Conservation (phyloP, 805 yeast genomes). For the Candida nonsorbophila region DNA sequence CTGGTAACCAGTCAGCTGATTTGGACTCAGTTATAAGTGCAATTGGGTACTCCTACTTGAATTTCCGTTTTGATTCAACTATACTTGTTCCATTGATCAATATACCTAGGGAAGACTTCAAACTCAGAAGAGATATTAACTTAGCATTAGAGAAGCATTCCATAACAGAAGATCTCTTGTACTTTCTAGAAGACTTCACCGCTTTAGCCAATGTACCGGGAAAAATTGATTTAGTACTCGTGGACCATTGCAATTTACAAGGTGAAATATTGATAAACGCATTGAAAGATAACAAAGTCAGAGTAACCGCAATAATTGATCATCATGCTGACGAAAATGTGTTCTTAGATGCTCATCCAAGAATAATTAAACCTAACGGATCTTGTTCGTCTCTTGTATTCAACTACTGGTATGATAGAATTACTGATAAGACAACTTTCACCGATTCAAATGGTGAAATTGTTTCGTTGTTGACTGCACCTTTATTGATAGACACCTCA, state of each 20-base stretch:
- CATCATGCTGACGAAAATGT: constrained; percentile 76
- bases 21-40: constrained; percentile 84
- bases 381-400: constrained; percentile 78
- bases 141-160: constrained; percentile 43
- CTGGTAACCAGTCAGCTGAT: constrained; percentile 86
- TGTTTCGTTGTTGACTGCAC: constrained; percentile 52
- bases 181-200: constrained; percentile 66
- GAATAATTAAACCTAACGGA: constrained; percentile 60
- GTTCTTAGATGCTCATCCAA: constrained; percentile 49
- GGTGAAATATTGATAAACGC: constrained; percentile 35
- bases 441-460: constrained; percentile 23
- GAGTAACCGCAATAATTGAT: constrained; percentile 55
- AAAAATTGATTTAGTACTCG: constrained; percentile 49
- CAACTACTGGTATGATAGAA: constrained; percentile 46
- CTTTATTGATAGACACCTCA: constrained; percentile 72
- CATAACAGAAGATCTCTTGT: constrained; percentile 45
- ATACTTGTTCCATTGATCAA: constrained; percentile 67
- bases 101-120: constrained; percentile 61
- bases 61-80: constrained; percentile 25
- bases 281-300: constrained; percentile 16
- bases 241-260: constrained; percentile 76
- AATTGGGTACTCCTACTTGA: constrained; percentile 62
- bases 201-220: constrained; percentile 9
- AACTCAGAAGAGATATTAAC: constrained; percentile 65
- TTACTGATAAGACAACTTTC: constrained; percentile 10